phyloP scores from a whole-genome alignment of 139 green algal genomes.

The Chlorella sp. region DNA sequence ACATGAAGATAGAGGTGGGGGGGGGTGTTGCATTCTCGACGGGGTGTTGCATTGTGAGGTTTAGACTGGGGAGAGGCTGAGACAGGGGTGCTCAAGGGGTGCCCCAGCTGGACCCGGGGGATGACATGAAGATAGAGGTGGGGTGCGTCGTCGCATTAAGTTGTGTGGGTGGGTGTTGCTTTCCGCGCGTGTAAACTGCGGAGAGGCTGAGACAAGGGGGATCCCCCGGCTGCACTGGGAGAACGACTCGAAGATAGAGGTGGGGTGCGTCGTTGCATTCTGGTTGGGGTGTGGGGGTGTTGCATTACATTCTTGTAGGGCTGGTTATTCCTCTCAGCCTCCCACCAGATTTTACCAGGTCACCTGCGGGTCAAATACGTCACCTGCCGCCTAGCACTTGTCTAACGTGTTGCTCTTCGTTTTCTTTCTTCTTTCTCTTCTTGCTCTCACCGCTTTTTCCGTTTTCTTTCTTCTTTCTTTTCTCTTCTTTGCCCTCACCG shows the following conservation, averaged over 20 bases:
- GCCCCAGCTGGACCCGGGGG: not conserved
- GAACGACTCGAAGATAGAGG: not conserved
- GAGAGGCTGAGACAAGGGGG: no score
- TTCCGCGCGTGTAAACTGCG: not conserved
- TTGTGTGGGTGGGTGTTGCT: not conserved
- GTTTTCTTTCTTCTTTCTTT: not conserved
- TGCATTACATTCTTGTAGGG: not conserved
- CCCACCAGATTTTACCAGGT: not conserved
- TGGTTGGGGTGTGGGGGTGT: not conserved
- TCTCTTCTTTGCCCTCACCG: not conserved
- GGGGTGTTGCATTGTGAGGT: no score
- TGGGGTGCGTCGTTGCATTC: not conserved
- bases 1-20: not conserved
- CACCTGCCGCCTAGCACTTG: no score
- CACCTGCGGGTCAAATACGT: no score
- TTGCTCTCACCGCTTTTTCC: no score
- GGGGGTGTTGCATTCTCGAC: not conserved
- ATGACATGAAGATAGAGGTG: not conserved
- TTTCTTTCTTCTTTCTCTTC: no score
- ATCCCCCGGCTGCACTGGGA: not conserved
- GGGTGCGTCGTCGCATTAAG: not conserved
- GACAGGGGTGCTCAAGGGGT: not conserved
- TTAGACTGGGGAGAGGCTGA: no score
- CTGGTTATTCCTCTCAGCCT: no score
- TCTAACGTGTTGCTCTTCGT: no score